Evolutionary conservation across 495 filamentous ascomycete genomes (phyloP), one percentile per base, ranked within the genome.

Genomic region (Cryomyces minteri): DNA sequence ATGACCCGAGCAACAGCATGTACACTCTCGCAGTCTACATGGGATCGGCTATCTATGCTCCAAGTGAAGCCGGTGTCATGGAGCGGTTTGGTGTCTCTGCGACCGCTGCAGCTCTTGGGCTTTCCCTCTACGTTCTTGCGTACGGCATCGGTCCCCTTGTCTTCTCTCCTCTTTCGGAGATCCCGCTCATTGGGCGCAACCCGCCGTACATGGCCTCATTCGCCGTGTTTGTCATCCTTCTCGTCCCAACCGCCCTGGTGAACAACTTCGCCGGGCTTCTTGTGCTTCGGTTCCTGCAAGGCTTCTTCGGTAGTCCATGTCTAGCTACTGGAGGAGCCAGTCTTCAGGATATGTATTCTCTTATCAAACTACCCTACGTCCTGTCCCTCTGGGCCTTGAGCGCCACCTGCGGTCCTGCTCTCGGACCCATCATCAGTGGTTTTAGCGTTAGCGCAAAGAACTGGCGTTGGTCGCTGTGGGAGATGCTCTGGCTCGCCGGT

Each of bases 361-460:
- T 73, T 14, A 57, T 71, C 51, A 63, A 70, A 48, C 58, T 74
- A 31, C 71, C 72, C 11, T 74, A 72, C 44, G 68, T 65, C 11
- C 58, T 76, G 47, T 69, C 67, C 36, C 45, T 68, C 25, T 75
- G 72, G 72, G 72, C 71, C 12, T 46, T 63, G 56, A 18, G 57
- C 4, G 68, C 71, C 5, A 60, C 51, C 6, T 55, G 54, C 45
- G 67, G 59, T 50, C 71, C 71, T 11, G 67, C 72, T 4, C 67
- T 81, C 0, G 77, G 76, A 2, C 78, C 77, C 5, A 65, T 79
- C 1, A 68, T 80, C 32, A 71, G 67, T 31, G 76, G 77, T 12
- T 82, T 79, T 56, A 66, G 70, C n/a, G 76, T 80, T 37, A 61
- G 67, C 0, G 69, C 68, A 12, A 64, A 64, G 43, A 60, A 58